Conservation (phyloP, 805 yeast species). For the Ogataea paradorogensis region DNA sequence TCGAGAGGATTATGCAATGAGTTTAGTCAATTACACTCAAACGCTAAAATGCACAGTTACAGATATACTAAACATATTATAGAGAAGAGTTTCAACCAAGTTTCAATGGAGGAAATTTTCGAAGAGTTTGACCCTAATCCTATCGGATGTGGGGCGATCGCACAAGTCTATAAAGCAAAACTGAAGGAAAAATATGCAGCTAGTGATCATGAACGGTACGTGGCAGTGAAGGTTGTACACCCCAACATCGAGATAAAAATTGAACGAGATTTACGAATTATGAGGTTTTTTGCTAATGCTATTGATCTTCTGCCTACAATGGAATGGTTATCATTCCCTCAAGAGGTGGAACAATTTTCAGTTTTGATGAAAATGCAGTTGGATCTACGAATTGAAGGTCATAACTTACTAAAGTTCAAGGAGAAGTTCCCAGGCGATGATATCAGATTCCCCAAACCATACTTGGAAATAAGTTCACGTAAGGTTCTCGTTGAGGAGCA, state of each 20-base stretch:
- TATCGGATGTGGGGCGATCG: conserved; percentile 97
- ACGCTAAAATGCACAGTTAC: conserved; percentile 72
- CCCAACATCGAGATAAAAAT: conserved; percentile 76
- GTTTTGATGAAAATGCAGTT: conserved; percentile 83
- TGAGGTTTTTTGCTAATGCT: conserved; percentile 72
- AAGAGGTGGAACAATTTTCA: conserved; percentile 87
- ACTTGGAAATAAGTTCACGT: conserved; percentile 59
- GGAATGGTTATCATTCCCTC: conserved; percentile 97
- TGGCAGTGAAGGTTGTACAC: conserved; percentile 90
- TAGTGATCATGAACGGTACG: conserved; percentile 48
- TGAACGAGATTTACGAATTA: conserved; percentile 76
- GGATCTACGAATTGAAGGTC: conserved; percentile 86
- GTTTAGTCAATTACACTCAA: conserved; percentile 74
- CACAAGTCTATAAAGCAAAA: conserved; percentile 85
- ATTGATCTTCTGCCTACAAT: conserved; percentile 82
- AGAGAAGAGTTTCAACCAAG: conserved; percentile 53
- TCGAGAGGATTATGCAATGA: conserved; percentile 75
- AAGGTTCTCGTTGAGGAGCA: conserved; percentile 82
- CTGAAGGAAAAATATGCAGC: conserved; percentile 43
- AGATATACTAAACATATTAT: conserved; percentile 57
- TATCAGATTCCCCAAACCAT: conserved; percentile 80
- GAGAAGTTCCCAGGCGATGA: conserved; percentile 61
- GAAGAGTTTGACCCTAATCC: conserved; percentile 75
- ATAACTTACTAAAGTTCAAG: conserved; percentile 70
- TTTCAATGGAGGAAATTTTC: conserved; percentile 66